These are phyloP conservation scores for Furcasterigmium sp. DNA, from an alignment of 2,329 filamentous ascomycete genomes.

Conservation along the genomic window DNA sequence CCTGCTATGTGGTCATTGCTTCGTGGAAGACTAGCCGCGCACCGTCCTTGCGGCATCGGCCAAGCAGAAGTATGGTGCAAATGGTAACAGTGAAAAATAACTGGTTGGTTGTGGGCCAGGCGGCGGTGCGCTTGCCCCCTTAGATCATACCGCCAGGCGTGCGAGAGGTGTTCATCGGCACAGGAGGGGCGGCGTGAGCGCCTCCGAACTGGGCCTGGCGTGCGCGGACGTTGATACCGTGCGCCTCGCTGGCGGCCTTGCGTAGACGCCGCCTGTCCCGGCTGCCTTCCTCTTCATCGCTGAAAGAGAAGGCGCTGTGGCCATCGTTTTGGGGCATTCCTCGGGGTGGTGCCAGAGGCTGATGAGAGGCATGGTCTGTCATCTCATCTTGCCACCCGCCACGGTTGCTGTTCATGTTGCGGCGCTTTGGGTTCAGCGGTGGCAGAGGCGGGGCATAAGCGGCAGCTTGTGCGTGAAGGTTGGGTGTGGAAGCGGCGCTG, in stretches of 20 bases:
- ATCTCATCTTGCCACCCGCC: conserved; percentile 25
- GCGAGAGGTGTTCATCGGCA: conserved; percentile 18
- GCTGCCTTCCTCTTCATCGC: conserved; percentile 29
- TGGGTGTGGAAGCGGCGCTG: conserved; percentile 27
- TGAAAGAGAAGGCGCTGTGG: conserved; percentile 19
- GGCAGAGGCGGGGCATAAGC: conserved; percentile 44
- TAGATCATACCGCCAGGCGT: conserved; percentile 42
- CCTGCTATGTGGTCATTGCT: neutral
- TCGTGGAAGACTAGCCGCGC: neutral
- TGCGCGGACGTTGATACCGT: conserved; percentile 22
- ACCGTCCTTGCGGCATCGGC: neutral
- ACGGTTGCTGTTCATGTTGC: conserved; percentile 33
- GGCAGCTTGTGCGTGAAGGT: conserved; percentile 22
- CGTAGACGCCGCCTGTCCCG: conserved; percentile 33
- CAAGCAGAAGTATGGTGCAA: neutral
- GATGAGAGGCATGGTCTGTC: conserved; percentile 23
- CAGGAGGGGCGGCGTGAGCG: conserved; percentile 15
- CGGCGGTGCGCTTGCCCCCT: no score
- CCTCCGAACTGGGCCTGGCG: conserved; percentile 19
- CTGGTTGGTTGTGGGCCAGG: no score
- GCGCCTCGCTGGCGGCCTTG: conserved; percentile 36
- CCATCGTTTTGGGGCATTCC: conserved; percentile 13
- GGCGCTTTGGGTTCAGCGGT: conserved; percentile 53
- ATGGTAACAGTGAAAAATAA: conserved; percentile 1
- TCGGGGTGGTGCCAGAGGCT: conserved; percentile 17